Base-by-base conservation (phyloP, 2,329 filamentous ascomycete species). In the Alternaria burnsii region DNA sequence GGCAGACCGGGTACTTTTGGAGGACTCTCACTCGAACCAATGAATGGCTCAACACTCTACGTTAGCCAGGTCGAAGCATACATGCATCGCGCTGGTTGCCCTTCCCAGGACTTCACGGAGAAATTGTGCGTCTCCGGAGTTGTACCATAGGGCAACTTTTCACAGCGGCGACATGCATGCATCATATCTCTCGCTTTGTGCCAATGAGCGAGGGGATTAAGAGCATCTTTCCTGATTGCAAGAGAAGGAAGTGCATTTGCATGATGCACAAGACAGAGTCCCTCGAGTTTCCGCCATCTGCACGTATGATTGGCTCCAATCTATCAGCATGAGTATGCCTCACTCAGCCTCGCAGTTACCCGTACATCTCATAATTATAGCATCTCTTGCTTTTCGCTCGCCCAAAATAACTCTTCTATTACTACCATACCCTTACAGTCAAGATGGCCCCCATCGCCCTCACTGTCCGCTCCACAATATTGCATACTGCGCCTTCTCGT, bases 311-410 rank as follows among this genome's bases (percentile, higher is more conserved):
- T 55, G 53, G 43, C 18, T 16, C 22, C 10, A 2, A 16, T 26
- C 34, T 14, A 24, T n/a, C 14, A 8, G 24, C 10, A 30, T 28
- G 34, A 50, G 53, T 56, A 34, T 50, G 53, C 53, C 53, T 56
- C 53, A 41, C 26, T 43, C 53, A 48, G 44, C 53, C 53, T 50
- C 30, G 12, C 12, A 5, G 32, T 34, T 4, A 14, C 12, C 32
- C 12, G 32, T 14, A 5, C 5, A 34, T 14, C 12, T 5, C 32
- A 34, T 34, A 34, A 34, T 34, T 16, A 7, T 34, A 34, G 32
- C 32, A 34, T 16, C 32, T 16, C 32, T 16, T 34, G 5, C 12
- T 34, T 34, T 16, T 16, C 0, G 0, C 32, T 34, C 12, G 22
- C 30, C 46, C 20, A 26, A 50, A 50, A 50, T 50, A 50, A 26